Base-by-base conservation (phyloP, 2,329 filamentous ascomycete genomes). In the Pleomassaria siparia region DNA sequence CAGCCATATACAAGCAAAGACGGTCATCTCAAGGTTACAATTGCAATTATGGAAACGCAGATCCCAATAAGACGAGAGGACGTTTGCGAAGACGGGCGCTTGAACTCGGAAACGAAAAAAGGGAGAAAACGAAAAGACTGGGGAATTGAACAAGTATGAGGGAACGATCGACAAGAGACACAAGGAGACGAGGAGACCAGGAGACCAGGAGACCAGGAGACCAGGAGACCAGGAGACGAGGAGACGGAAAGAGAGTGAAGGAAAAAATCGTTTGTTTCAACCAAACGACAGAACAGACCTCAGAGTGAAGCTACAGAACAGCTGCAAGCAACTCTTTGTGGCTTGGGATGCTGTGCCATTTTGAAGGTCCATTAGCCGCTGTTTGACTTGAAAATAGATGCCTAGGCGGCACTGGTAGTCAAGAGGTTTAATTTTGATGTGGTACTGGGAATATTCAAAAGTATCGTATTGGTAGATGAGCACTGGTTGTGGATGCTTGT, bases 321-420 rank as follows among this genome's bases (percentile, higher is more conserved):
- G 52, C 47, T 46, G 41, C 47, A 49, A 47, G 45, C 53, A 46
- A 53, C 44, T 55, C 58, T 67, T 58, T 56, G 60, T 55, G 51
- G 33, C 32, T 52, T 52, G 54, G 62, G 59, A 55, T 44, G 43
- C 45, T 39, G 43, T 57, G 51, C 56, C 54, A 62, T 70, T 69
- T 71, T 71, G 65, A 71, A 59, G 67, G 60, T 62, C 56, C 46
- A 53, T 55, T 70, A 71, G 65, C 61, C 69, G 67, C 69, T 59
- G 67, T 71, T 69, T 71, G 66, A 64, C 53, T 48, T 58, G 37
- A 60, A 59, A 61, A 66, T 62, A 62, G 57, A 43, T 45, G 41
- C 30, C 26, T 28, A 43, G 26, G 55, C 52, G 54, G 60, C 46
- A 71, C 60, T 71, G 69, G 69, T 56, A 54, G 46, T 64, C 58